Percentiles rank a stretch among this genome's conserved stretches.
Evolutionary conservation across 495 filamentous ascomycete species (phyloP).

Genomic region (Penicillium daleae): DNA sequence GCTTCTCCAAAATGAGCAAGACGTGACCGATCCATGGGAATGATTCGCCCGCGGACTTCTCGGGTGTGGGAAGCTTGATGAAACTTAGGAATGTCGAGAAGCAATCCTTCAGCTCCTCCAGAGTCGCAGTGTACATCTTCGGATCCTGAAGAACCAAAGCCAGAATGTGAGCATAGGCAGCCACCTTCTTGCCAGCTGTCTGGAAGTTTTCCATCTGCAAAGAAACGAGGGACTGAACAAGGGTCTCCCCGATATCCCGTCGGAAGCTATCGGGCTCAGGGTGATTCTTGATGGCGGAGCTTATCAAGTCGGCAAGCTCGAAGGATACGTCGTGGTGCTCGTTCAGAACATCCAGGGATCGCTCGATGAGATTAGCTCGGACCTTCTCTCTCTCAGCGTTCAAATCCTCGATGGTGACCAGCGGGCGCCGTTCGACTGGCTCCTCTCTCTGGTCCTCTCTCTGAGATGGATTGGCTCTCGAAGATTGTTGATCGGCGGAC

Average conservation of each 20-base stretch:
- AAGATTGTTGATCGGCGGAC: conserved; percentile 3
- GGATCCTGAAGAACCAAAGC: conserved; percentile 84
- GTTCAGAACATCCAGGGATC: conserved; percentile 86
- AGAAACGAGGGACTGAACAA: conserved; percentile 87
- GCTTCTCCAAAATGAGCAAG: conserved; percentile 84
- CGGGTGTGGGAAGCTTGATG: conserved; percentile 64
- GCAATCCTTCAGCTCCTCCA: conserved; percentile 77
- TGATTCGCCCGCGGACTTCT: conserved; percentile 69
- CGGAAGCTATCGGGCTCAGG: conserved; percentile 64
- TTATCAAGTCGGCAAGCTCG: conserved; percentile 85
- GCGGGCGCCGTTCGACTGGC: conserved; percentile 36
- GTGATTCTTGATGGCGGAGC: conserved; percentile 71
- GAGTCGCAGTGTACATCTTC: conserved; percentile 75
- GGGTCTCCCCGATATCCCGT: conserved; percentile 76
- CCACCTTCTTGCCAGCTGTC: conserved; percentile 77
- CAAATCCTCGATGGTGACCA: conserved; percentile 77
- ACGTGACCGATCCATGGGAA: conserved; percentile 93
- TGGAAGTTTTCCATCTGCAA: conserved; percentile 72
- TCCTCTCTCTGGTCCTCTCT: conserved; percentile 16
- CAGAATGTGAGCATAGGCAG: conserved; percentile 90
- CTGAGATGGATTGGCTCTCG: conserved; percentile 12
- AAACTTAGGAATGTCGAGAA: conserved; percentile 77
- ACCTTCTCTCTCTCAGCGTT: conserved; percentile 75
- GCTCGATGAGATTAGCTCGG: conserved; percentile 79
- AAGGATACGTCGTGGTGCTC: conserved; percentile 88